These are phyloP conservation scores for Phytophthora nicotianae DNA, from an alignment of 352 stramenopile genomes.

Conservation along the genomic window DNA sequence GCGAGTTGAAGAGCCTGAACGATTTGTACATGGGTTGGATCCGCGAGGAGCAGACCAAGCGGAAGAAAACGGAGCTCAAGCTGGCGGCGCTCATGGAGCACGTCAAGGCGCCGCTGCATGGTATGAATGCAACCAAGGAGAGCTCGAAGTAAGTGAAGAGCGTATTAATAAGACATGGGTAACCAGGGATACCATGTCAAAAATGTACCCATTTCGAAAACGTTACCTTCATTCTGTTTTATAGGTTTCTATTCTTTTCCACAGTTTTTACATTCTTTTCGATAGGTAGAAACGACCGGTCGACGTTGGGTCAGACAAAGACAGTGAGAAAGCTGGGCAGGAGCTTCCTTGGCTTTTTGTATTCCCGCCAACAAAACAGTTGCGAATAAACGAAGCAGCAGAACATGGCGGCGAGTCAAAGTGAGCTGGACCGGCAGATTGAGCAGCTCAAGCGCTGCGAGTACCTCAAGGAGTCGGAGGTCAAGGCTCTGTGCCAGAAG, in stretches of 20 bases:
- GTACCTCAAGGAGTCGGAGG: slow-evolving; percentile 98
- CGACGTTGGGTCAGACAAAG: slow-evolving; percentile 23
- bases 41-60: slow-evolving; percentile 78
- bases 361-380: slow-evolving; percentile 22
- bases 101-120: slow-evolving; percentile 21
- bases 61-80: slow-evolving; percentile 67
- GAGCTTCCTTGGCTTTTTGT: slow-evolving; percentile 9
- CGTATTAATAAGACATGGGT: slow-evolving; percentile 14
- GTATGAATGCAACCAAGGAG: slow-evolving; percentile 18
- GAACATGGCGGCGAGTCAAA: slow-evolving; percentile 79
- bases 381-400: slow-evolving; percentile 35
- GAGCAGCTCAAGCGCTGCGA: slow-evolving; percentile 96
- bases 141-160: slow-evolving; percentile 3
- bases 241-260: slow-evolving; percentile 9
- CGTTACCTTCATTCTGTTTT: not conserved
- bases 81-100: slow-evolving; percentile 50
- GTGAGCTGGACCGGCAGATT: slow-evolving; percentile 88
- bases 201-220: slow-evolving; percentile 18
- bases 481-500: slow-evolving; percentile 98
- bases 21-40: slow-evolving; percentile 88
- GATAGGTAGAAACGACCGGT: slow-evolving; percentile 30
- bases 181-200: not conserved
- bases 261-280: slow-evolving; percentile 15
- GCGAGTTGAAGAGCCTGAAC: slow-evolving; percentile 82
- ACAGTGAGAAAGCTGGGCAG: slow-evolving; percentile 15